These are phyloP conservation scores for Metschnikowia kofuensis DNA, from an alignment of 805 yeast genomes.

Conservation along the genomic window DNA sequence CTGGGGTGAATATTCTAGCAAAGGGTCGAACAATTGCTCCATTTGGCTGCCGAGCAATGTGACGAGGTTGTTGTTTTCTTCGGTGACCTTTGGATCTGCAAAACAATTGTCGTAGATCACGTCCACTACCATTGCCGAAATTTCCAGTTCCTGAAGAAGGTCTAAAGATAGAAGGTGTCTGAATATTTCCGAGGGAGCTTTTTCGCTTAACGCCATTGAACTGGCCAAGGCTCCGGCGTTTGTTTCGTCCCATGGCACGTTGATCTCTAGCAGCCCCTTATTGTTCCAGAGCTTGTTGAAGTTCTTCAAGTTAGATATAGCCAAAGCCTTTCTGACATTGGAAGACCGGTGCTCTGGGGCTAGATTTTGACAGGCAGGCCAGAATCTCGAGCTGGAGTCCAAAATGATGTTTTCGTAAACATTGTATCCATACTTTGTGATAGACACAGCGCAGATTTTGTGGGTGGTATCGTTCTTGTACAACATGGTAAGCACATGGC, in stretches of 20 bases:
- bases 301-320: constrained; percentile 67
- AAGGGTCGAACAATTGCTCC: constrained; percentile 85
- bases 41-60: constrained; percentile 78
- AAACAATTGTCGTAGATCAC: constrained; percentile 56
- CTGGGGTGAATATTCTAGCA: constrained; percentile 90
- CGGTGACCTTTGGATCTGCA: constrained; percentile 40
- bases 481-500: constrained; percentile 46
- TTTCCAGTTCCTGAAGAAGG: constrained; percentile 46
- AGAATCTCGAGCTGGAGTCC: constrained; percentile 55
- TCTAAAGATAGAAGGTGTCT: constrained; percentile 54
- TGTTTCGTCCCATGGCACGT: constrained; percentile 64
- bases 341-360: constrained; percentile 45
- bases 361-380: constrained; percentile 75
- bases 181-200: constrained; percentile 60
- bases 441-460: constrained; percentile 50
- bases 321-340: constrained; percentile 70
- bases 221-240: constrained; percentile 80
- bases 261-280: constrained; percentile 37
- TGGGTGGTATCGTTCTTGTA: constrained; percentile 46
- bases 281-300: constrained; percentile 53
- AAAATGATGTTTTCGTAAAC: constrained; percentile 25
- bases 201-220: constrained; percentile 52
- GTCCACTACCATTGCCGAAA: constrained; percentile 62
- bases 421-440: constrained; percentile 67
- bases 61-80: constrained; percentile 72